phyloP scores from a whole-genome alignment of 1,139 yeast genomes.

The Candida smagusa region DNA sequence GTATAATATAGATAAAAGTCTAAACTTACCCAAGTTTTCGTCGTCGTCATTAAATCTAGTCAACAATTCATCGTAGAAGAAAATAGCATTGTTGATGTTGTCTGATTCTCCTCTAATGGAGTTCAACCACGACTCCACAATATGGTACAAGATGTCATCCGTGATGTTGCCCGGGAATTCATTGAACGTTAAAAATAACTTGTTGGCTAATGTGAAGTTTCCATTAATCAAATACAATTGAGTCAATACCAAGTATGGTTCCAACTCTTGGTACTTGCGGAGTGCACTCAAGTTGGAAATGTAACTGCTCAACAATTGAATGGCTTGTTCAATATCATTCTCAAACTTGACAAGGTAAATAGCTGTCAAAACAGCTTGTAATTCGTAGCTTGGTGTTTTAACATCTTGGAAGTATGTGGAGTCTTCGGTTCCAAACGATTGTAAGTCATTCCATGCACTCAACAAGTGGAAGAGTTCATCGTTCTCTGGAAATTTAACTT shows the following conservation, averaged over 20 bases:
- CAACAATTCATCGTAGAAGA: slow-evolving; percentile 71
- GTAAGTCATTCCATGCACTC: slow-evolving; percentile 42
- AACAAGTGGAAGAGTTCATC: slow-evolving; percentile 38
- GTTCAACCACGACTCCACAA: slow-evolving; percentile 65
- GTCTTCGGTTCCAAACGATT: slow-evolving; percentile 36
- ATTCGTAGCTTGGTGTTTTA: slow-evolving; percentile 28
- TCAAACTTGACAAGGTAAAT: slow-evolving; percentile 39
- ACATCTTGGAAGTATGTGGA: slow-evolving; percentile 35
- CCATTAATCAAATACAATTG: slow-evolving; percentile 44
- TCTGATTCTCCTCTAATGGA: slow-evolving; percentile 55
- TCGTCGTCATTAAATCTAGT: slow-evolving; percentile 44
- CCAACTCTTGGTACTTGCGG: slow-evolving; percentile 32
- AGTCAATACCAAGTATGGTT: slow-evolving; percentile 41
- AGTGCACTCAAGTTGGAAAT: slow-evolving; percentile 12
- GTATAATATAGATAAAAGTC: slow-evolving; percentile 35
- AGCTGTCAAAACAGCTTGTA: slow-evolving; percentile 41
- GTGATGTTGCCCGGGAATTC: slow-evolving; percentile 46
- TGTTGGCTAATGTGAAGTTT: slow-evolving; percentile 34
- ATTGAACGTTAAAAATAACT: slow-evolving; percentile 29
- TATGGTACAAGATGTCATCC: slow-evolving; percentile 65
- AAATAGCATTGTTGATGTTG: slow-evolving; percentile 58
- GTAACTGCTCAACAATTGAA: slow-evolving; percentile 24
- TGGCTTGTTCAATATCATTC: slow-evolving; percentile 41
- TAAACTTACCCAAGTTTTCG: slow-evolving; percentile 36
- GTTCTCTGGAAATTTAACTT: slow-evolving; percentile 33